phyloP scores from a whole-genome alignment of 1,284 basidiomycete species.

The Cerrena zonata region DNA sequence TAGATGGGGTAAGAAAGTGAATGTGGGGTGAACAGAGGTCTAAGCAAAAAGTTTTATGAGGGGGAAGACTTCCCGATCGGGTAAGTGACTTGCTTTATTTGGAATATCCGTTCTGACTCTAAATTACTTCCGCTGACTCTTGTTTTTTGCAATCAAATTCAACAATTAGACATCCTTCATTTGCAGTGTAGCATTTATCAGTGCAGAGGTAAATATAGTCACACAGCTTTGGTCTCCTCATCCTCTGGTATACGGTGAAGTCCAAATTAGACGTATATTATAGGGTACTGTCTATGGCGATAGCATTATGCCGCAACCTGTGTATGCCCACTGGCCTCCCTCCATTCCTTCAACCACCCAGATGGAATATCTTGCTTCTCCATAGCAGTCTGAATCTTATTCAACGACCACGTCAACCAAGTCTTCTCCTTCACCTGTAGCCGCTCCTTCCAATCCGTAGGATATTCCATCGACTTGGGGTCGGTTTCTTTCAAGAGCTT shows the following conservation, averaged over 20 bases:
- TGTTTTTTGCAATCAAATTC: no score
- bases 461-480: slow-evolving; percentile 21
- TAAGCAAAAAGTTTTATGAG: background rate
- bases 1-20: background rate
- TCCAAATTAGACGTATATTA: background rate
- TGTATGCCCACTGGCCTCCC: slow-evolving; percentile 18
- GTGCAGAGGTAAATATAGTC: no score
- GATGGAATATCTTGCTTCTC: slow-evolving; percentile 18
- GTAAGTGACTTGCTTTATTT: background rate
- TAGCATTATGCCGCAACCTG: slow-evolving; percentile 9
- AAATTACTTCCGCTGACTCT: no score
- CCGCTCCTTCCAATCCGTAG: slow-evolving; percentile 20
- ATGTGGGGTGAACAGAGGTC: background rate
- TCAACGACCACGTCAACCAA: slow-evolving; percentile 27
- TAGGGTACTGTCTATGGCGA: background rate
- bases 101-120: no score
- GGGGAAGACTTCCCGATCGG: background rate
- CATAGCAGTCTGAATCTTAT: slow-evolving; percentile 24
- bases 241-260: no score
- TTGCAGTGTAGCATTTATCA: no score
- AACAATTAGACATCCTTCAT: no score
- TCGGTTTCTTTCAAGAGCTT: slow-evolving; percentile 27
- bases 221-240: no score
- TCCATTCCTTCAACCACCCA: slow-evolving; percentile 26
- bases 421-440: slow-evolving; percentile 23